These are phyloP conservation scores for Boechera stricta DNA, from an alignment of 345 rosid species.

Conservation along the genomic window DNA sequence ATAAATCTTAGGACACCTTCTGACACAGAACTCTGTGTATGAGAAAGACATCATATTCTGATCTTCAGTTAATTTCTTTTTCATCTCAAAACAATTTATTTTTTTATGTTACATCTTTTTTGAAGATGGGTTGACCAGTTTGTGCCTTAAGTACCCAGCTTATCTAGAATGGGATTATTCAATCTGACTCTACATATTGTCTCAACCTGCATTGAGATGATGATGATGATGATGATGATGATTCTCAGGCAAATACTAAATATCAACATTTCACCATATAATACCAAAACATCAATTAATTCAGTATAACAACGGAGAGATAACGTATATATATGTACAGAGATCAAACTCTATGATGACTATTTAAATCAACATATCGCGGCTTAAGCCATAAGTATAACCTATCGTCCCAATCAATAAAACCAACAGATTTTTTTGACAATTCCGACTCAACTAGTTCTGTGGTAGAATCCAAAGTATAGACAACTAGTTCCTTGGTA, in stretches of 20 bases:
- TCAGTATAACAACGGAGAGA: background rate
- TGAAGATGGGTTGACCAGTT: background rate
- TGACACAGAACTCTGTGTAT: slow-evolving; percentile 59
- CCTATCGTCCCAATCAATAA: background rate
- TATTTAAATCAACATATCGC: background rate
- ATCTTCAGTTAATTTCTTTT: slow-evolving; percentile 38
- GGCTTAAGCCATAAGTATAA: background rate
- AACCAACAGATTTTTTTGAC: background rate
- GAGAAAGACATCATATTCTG: slow-evolving; percentile 58
- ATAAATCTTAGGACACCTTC: slow-evolving; percentile 68
- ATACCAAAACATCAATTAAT: background rate
- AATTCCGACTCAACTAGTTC: background rate
- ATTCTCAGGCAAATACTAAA: background rate
- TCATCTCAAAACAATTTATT: background rate
- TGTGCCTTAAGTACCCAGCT: too few species aligned
- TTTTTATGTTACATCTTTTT: background rate
- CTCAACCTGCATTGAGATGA: background rate
- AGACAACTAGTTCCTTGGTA: background rate
- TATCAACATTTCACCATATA: background rate
- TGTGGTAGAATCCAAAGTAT: background rate
- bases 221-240: background rate
- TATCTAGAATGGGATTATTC: too few species aligned
- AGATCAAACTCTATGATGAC: background rate
- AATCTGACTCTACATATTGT: background rate
- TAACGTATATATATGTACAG: background rate